These are phyloP conservation scores for Colletotrichum australisinense DNA, from an alignment of 2,329 filamentous ascomycete genomes.

Conservation along the genomic window DNA sequence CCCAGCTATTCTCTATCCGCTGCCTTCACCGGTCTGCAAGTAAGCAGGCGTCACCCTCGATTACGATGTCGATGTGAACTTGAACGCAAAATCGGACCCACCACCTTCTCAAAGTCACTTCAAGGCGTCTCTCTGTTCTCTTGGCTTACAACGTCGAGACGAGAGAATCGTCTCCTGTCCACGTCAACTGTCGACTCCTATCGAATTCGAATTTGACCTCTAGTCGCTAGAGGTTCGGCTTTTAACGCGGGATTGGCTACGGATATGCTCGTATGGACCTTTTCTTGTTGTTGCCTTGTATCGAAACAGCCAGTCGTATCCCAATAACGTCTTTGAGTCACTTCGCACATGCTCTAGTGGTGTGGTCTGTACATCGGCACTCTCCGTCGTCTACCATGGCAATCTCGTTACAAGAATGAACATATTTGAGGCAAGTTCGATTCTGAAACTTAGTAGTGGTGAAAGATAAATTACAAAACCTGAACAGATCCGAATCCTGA, in stretches of 20 bases:
- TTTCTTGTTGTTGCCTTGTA: slow-evolving; percentile 10
- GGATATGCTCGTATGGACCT: background rate
- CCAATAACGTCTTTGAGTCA: slow-evolving; percentile 12
- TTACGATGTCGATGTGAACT: background rate
- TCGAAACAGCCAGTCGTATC: slow-evolving; percentile 7
- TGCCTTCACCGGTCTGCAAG: slow-evolving; percentile 1
- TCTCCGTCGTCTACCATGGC: background rate
- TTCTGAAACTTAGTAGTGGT: background rate
- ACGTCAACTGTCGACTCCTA: background rate
- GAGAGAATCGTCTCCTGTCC: background rate
- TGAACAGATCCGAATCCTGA: background rate
- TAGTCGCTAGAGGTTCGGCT: background rate
- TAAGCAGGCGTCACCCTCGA: background rate
- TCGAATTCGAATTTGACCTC: background rate
- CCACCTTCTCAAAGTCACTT: background rate
- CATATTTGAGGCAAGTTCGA: background rate
- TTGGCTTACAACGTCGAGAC: background rate
- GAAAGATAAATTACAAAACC: background rate
- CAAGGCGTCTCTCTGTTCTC: background rate
- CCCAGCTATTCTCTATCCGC: background rate
- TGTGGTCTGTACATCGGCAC: slow-evolving; percentile 4
- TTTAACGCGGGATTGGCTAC: slow-evolving; percentile 1
- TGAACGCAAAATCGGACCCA: background rate
- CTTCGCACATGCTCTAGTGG: background rate
- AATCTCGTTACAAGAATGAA: background rate